Evolutionary conservation across 2,329 filamentous ascomycete species (phyloP), one percentile per base, ranked within the genome.

Genomic region (Dichotomopilus funicola): DNA sequence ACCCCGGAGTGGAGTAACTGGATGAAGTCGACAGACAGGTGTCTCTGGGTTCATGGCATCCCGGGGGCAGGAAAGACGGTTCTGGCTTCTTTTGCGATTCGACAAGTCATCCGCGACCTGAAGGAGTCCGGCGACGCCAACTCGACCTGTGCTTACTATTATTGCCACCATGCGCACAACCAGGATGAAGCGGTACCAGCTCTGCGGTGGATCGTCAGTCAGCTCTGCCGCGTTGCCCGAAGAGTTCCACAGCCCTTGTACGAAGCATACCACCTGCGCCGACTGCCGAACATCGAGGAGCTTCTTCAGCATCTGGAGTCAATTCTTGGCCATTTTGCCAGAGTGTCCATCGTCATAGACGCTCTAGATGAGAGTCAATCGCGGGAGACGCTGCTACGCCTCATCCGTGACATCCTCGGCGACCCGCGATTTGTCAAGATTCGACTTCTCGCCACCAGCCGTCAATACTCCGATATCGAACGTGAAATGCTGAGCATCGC

Each of bases 351-450:
- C 3, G 54, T 66, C 6, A 51, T 70, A 4, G 67, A 69, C 45
- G 67, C 67, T 4, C 58, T 68, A 6, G 67, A 69, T 43, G 68
- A 70, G 51, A 70, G 67, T 37, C 54, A 47, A 12, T 57, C 64
- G 10, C 55, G 63, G 11, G 45, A 35, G 0, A 56, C 61, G 8
- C 55, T 68, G 3, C 55, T 67, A 3, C 51, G 53, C 0, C 50
- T 63, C n/a, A 44, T 70, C 31, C 48, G 57, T 3, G 55, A 51
- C 6, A 57, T 70, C 33, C 62, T 64, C 11, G 65, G 61, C 12
- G 52, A 62, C 5, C 12, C 51, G 1, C 43, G 56, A 9, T 68
- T 65, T 48, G 12, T 49, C 1, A 62, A 65, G 3, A 55, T 70
- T 7, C 67, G 59, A 0, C 51, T 69, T 13, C 36, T 69, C 9